These are phyloP conservation scores for Annulohypoxylon stygium DNA, from an alignment of 495 filamentous ascomycete species.

Conservation along the genomic window DNA sequence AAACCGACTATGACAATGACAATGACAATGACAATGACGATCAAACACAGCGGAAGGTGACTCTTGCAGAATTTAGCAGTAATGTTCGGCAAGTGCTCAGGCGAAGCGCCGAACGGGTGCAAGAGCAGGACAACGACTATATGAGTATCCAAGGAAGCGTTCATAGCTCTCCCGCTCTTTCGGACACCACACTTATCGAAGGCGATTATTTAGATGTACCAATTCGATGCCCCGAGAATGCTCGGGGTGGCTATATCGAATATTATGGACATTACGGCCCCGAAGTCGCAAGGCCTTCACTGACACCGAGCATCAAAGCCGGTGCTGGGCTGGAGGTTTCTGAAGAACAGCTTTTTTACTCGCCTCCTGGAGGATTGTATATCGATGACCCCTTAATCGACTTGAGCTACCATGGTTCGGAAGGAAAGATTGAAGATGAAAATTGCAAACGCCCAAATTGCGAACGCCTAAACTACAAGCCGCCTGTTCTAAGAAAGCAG, in stretches of 20 bases:
- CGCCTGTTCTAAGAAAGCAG: constrained; percentile 28
- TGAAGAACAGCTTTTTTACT: background rate
- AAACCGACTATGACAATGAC: constrained; percentile 14
- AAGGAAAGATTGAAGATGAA: constrained; percentile 37
- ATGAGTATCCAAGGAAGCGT: background rate
- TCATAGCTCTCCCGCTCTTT: constrained; percentile 40
- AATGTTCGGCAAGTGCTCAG: constrained; percentile 42
- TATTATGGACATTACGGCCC: constrained; percentile 38
- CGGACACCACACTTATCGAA: constrained; percentile 36
- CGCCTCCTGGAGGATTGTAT: constrained; percentile 30
- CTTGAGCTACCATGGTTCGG: constrained; percentile 43
- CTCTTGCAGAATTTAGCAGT: constrained; percentile 30
- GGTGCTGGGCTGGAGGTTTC: constrained; percentile 43
- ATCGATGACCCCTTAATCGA: constrained; percentile 36
- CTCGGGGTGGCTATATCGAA: constrained; percentile 30
- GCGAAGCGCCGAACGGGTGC: constrained; percentile 2
- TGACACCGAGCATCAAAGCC: constrained; percentile 37
- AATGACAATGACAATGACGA: background rate
- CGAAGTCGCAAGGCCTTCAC: constrained; percentile 25
- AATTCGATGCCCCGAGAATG: constrained; percentile 36
- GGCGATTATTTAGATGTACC: constrained; percentile 44
- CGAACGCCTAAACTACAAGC: constrained; percentile 41
- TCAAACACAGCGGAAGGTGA: constrained; percentile 21
- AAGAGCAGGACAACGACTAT: background rate
- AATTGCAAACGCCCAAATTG: constrained; percentile 17